These are phyloP conservation scores for Eustoma russellianum DNA, from an alignment of 257 asterid genomes.

Conservation along the genomic window DNA sequence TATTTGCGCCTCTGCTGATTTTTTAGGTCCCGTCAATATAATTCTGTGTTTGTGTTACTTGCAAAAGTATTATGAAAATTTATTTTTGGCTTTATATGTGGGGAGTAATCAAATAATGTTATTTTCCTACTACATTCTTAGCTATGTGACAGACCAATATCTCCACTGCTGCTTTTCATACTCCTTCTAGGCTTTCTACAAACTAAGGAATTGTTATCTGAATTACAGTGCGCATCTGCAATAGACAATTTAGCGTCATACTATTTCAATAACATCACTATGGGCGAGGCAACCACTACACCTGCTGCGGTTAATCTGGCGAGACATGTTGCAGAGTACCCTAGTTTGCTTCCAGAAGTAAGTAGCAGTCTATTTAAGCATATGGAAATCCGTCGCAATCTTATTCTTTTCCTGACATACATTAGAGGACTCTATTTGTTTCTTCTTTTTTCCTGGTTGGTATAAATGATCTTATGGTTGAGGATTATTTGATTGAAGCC, in stretches of 20 bases:
- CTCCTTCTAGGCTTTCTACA: not conserved
- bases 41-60: too few relatives aligned
- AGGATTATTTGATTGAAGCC: too few relatives aligned
- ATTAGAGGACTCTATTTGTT: too few relatives aligned
- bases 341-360: constrained; percentile 79
- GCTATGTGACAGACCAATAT: not conserved
- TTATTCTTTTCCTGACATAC: too few relatives aligned
- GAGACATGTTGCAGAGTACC: constrained; percentile 76
- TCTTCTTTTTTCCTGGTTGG: too few relatives aligned
- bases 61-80: too few relatives aligned
- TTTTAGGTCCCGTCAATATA: too few relatives aligned
- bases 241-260: constrained; percentile 79
- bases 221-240: constrained; percentile 81
- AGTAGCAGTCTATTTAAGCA: too few relatives aligned
- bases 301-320: constrained; percentile 74
- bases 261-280: constrained; percentile 75
- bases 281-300: constrained; percentile 66
- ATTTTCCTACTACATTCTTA: too few relatives aligned
- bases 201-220: not conserved
- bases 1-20: too few relatives aligned
- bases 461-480: too few relatives aligned
- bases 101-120: not conserved
- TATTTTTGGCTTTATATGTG: not conserved
- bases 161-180: not conserved
- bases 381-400: too few relatives aligned